Evolutionary conservation across 768 basidiomycete species (phyloP), one percentile per base, ranked within the genome.

Genomic region (Leucocoprinus leucothites): DNA sequence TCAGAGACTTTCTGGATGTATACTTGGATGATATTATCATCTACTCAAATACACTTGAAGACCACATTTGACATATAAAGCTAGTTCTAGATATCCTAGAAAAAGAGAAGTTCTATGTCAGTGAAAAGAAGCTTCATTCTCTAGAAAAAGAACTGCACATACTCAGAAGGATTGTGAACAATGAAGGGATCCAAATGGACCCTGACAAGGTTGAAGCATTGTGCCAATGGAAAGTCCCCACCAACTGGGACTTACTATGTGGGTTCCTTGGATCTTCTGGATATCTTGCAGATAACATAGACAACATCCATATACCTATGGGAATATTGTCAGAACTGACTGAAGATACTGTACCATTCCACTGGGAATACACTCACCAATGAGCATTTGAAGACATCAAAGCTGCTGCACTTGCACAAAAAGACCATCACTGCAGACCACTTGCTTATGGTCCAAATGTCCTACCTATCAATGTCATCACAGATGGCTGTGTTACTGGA

Each of bases 151-250:
- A 67, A 36, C n/a, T 74, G 25, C 68, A 69, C 26, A 42, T 74
- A 1, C 57, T 78, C 0, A 74, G 76, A 0, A 61, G 66, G 0
- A 51, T 77, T 0, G 53, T 78, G 3, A 65, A 70, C 18, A 59
- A 69, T 3, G 9, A 65, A 0, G 71, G 74, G 0, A 74, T 77
- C 8, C 43, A 28, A 0, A 76, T 77, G 72, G 72, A 77, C 34
- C 73, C 72, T 0, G 50, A 69, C 25, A 78, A 77, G 65, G 57
- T 60, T 3, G 53, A 76, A 26, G 22, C 55, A 0, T 61, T 74
- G 0, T 1, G 59, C 1, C 66, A 64, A 60, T 38, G 65, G 66
- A 31, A 58, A 67, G 35, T 50, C 65, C 43, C 57, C 4, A 60
- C 57, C 1, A 60, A 58, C 26, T 31, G 50, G 1, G 67, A 68